Conservation (phyloP, 805 yeast species). For the Brettanomyces custersianus region DNA sequence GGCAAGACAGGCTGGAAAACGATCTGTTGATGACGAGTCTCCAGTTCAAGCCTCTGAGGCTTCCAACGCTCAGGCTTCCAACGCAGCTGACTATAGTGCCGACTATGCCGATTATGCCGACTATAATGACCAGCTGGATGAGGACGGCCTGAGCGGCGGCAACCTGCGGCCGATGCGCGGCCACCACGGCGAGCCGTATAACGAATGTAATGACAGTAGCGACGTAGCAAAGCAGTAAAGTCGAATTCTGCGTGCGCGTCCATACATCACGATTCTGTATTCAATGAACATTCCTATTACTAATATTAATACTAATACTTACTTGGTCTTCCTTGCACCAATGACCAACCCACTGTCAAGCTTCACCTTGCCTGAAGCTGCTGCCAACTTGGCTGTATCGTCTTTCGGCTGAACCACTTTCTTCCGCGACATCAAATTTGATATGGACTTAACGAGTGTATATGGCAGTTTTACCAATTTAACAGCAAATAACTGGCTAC, state of each 20-base stretch:
- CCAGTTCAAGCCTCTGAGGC: not conserved
- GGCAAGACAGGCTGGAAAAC: not conserved
- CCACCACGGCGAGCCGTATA: conserved; percentile 7
- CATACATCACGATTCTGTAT: not conserved
- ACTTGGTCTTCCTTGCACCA: not conserved
- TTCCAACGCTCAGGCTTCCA: not conserved
- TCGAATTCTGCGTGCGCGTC: not conserved
- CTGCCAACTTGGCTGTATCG: too few species aligned
- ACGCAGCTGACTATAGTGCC: not conserved
- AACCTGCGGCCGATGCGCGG: conserved; percentile 30
- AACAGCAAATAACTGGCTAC: conserved; percentile 3
- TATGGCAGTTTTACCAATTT: conserved; percentile 1
- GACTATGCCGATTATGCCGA: conserved; percentile 1
- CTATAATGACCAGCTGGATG: conserved; percentile 2
- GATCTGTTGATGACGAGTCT: not conserved
- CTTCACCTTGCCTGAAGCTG: not conserved
- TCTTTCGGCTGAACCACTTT: too few species aligned
- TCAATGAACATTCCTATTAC: not conserved
- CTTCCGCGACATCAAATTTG: not conserved
- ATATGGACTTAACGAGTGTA: not conserved
- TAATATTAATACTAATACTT: too few species aligned
- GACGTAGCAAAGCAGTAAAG: too few species aligned
- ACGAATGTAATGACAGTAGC: conserved; percentile 1
- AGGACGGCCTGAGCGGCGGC: conserved; percentile 15
- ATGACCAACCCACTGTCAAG: not conserved